These are phyloP conservation scores for Aspergillus pseudoviridinutans DNA, from an alignment of 2,329 filamentous ascomycete genomes.

Conservation along the genomic window DNA sequence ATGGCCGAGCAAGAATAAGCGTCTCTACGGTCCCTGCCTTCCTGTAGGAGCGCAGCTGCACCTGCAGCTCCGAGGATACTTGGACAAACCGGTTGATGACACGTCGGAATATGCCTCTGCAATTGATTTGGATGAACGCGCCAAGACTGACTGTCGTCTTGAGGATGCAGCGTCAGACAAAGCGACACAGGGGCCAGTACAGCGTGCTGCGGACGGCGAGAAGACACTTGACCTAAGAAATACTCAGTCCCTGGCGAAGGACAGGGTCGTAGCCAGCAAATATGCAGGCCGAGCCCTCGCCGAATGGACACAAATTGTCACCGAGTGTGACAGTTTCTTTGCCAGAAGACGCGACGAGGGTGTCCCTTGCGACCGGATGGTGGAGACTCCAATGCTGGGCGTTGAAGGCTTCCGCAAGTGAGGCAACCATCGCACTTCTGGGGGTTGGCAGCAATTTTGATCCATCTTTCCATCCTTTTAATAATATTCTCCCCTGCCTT, in stretches of 20 bases:
- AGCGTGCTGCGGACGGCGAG: constrained; percentile 2
- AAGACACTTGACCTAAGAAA: constrained; percentile 7
- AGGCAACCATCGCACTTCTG: background rate
- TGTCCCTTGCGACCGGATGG: constrained; percentile 52
- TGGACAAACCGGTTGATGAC: constrained; percentile 20
- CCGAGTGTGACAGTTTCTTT: constrained; percentile 62
- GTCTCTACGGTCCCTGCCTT: constrained; percentile 53
- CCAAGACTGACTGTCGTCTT: constrained; percentile 3
- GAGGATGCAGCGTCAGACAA: constrained; percentile 8
- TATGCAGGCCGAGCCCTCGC: constrained; percentile 62
- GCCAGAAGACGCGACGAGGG: constrained; percentile 59
- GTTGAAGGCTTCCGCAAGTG: constrained; percentile 58
- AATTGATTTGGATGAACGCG: constrained; percentile 15
- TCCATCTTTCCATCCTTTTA: background rate
- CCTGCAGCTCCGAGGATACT: constrained; percentile 41
- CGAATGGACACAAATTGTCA: constrained; percentile 60
- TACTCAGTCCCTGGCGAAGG: constrained; percentile 15
- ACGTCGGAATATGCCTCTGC: constrained; percentile 19
- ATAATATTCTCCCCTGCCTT: background rate
- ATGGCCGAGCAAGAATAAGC: constrained; percentile 48
- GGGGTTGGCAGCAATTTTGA: background rate
- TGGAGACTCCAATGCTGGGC: constrained; percentile 60
- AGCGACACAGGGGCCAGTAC: background rate
- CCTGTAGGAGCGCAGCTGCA: constrained; percentile 54
- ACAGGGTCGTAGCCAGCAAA: constrained; percentile 43